These are phyloP conservation scores for Fagus sylvatica DNA, from an alignment of 306 rosid species.

Conservation along the genomic window DNA sequence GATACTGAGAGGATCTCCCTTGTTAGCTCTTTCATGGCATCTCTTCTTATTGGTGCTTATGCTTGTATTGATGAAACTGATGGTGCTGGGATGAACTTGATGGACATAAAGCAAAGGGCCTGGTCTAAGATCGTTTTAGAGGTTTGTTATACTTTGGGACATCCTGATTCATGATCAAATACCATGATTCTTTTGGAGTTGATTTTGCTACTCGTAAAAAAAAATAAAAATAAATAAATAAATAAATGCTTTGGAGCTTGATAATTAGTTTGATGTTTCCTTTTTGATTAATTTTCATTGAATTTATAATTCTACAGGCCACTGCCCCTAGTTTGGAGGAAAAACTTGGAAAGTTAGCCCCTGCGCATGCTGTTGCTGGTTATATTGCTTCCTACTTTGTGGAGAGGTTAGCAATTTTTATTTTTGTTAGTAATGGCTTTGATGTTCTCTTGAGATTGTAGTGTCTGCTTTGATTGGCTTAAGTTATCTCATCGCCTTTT, in stretches of 20 bases:
- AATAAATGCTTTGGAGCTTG: not conserved
- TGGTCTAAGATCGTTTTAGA: constrained; percentile 75
- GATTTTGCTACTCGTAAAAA: not conserved
- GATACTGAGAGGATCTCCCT: constrained; percentile 92
- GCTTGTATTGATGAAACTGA: constrained; percentile 90
- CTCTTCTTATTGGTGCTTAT: constrained; percentile 69
- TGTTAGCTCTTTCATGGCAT: constrained; percentile 93
- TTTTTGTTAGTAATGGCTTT: not conserved
- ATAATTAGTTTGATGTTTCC: not conserved
- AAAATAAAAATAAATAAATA: not conserved
- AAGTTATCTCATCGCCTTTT: not conserved
- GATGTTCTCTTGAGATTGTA: not conserved
- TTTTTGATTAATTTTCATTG: constrained; percentile 16
- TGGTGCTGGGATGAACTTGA: constrained; percentile 94
- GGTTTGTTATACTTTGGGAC: constrained; percentile 40
- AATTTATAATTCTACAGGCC: constrained; percentile 50
- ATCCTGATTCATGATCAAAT: constrained; percentile 7
- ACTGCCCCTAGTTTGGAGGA: constrained; percentile 79
- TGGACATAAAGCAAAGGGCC: constrained; percentile 69
- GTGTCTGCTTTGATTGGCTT: not conserved
- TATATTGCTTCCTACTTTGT: constrained; percentile 72
- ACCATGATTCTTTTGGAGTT: constrained; percentile 4
- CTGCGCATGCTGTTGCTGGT: constrained; percentile 88
- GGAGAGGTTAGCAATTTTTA: constrained; percentile 55
- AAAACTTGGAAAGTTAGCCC: constrained; percentile 82